These are phyloP conservation scores for Thuja plicata DNA, from an alignment of 83 land plant species.

Conservation along the genomic window DNA sequence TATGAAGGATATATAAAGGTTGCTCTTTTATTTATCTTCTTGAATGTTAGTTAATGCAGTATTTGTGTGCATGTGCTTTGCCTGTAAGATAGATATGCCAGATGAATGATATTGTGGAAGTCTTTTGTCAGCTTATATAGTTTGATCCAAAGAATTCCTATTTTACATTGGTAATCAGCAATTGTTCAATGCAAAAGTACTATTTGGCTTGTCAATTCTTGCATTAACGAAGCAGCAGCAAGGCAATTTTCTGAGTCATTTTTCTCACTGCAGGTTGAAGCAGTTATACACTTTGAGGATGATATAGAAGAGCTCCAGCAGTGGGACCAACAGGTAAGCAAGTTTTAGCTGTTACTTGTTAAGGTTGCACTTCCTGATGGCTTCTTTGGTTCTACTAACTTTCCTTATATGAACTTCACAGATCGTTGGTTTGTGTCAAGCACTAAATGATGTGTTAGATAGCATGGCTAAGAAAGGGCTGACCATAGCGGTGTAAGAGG, in stretches of 20 bases:
- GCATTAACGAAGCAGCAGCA: not conserved
- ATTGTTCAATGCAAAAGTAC: not conserved
- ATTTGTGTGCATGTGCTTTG: not conserved
- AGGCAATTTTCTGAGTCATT: conserved; percentile 2
- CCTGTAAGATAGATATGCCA: not conserved
- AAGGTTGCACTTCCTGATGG: not conserved
- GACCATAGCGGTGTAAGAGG: conserved; percentile 65
- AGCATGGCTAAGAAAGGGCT: conserved; percentile 96
- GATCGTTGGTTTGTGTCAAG: conserved; percentile 97
- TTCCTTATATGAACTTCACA: conserved; percentile 26
- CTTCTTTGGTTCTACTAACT: not conserved
- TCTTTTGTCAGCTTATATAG: not conserved
- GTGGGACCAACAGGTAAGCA: conserved; percentile 94
- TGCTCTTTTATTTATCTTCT: not conserved
- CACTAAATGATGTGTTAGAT: conserved; percentile 94
- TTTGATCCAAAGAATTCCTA: not conserved
- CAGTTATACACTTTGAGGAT: conserved; percentile 96
- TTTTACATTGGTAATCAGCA: not conserved
- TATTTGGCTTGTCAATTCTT: not conserved
- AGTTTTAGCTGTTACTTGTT: not conserved
- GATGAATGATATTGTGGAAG: not conserved
- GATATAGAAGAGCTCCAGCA: conserved; percentile 97
- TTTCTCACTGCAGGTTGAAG: conserved; percentile 73
- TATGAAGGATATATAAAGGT: not conserved
- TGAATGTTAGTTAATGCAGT: not conserved